A percentile compares a stretch with the other conserved stretches of the same genome.
Evolutionary conservation across 2,329 filamentous ascomycete species (phyloP).

Genomic region (Aciculosporium take): DNA sequence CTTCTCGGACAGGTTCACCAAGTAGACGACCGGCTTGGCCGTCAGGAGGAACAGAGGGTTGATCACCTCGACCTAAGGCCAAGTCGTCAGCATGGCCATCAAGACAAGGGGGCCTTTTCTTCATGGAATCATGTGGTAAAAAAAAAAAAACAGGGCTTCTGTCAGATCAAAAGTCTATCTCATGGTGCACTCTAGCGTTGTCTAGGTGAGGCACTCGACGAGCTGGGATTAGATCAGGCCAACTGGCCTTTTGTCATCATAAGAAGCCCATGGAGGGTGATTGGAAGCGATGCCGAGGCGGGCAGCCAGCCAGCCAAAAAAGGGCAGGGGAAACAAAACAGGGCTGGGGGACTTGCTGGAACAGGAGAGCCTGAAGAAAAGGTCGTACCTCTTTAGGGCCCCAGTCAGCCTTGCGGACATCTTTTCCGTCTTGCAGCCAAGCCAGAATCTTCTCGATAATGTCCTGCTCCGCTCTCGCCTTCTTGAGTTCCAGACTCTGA

Average conservation of each 20-base stretch:
- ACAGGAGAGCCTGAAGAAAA: no score
- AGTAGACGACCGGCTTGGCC: conserved; percentile 91
- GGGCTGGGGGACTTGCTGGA: no score
- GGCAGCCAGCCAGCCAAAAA: conserved; percentile 11
- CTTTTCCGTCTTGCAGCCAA: conserved; percentile 75
- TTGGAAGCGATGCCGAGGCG: conserved; percentile 1
- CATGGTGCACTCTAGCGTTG: conserved; percentile 68
- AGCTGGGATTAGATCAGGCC: conserved; percentile 99
- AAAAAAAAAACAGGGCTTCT: conserved; percentile 9
- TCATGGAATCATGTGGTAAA: conserved; percentile 4
- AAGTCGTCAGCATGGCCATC: conserved; percentile 11
- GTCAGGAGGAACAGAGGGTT: conserved; percentile 91
- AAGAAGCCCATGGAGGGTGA: conserved; percentile 20
- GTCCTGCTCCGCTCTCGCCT: conserved; percentile 84
- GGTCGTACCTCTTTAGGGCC: conserved; percentile 78
- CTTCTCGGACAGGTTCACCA: conserved; percentile 93
- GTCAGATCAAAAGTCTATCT: conserved; percentile 75
- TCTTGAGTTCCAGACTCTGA: conserved; percentile 95
- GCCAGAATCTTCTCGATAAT: conserved; percentile 81
- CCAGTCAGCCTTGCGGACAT: conserved; percentile 87
- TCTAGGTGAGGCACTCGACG: conserved; percentile 76
- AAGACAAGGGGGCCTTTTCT: conserved; percentile 3
- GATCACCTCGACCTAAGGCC: conserved; percentile 78
- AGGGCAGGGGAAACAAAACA: background rate
- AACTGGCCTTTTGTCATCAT: conserved; percentile 98